Evolutionary conservation across 768 basidiomycete species (phyloP), one percentile per base, ranked within the genome.

Genomic region (Macrolepiota dolichaula): DNA sequence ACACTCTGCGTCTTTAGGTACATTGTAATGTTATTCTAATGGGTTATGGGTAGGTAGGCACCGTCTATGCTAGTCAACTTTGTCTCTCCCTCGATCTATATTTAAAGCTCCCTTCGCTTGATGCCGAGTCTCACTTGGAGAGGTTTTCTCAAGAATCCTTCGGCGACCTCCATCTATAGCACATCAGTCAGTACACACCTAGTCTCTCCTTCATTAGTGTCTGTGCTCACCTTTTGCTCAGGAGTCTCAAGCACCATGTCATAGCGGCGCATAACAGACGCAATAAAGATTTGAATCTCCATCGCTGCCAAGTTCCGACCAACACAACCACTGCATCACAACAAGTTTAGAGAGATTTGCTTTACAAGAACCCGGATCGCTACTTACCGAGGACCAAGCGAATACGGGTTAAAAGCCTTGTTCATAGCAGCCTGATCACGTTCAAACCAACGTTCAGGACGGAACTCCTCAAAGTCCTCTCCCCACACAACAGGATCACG

Each of bases 81-180:
- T 12, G n/a, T n/a, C 52, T 22, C 36, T 24, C 47, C 38, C 24
- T 15, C 10, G 40, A 12, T 22, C 54, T 15, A 22, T 52, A 35
- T 44, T 63, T 64, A 71, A 51, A 71, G 54, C 56, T 84, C 80
- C 59, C 91, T 80, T 49, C 86, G 82, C 72, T 80, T 85, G 68
- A 94, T 81, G 35, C 92, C 91, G 49, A 94, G 86, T 57, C 70
- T 76, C 68, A 91, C 94, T n/a, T 73, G 76, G 36, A 90, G 72
- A 0, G 93, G 93, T 76, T 95, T 96, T 66, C 94, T 79, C 63
- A 96, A 76, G 77, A 96, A 96, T 2, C 94, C 94, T 75, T 96
- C 94, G 15, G 84, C 77, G 1, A 88, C 92, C 37, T 83, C 78
- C 60, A 95, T 74, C 87, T 92, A 66, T 4, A 6, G 13, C 13